These are phyloP conservation scores for Spathaspora passalidarum DNA, from an alignment of 805 yeast species.

Conservation along the genomic window DNA sequence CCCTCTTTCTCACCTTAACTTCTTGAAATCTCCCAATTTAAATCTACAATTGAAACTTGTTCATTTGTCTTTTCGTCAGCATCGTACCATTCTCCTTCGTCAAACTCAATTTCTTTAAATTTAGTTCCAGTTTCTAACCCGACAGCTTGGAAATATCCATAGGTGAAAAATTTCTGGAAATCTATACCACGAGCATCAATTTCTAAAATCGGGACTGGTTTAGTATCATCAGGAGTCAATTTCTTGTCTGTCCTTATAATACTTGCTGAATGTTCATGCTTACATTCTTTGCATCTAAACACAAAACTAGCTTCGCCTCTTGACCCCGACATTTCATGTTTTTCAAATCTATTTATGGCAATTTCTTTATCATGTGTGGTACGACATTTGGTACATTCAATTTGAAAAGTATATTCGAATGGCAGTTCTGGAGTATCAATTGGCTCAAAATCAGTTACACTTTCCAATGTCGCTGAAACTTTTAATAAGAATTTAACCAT, in stretches of 20 bases:
- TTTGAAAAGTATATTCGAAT: conserved; percentile 70
- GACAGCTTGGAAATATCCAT: conserved; percentile 55
- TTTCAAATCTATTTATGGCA: conserved; percentile 63
- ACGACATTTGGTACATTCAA: conserved; percentile 77
- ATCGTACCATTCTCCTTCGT: conserved; percentile 90
- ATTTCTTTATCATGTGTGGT: conserved; percentile 72
- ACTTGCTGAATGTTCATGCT: conserved; percentile 35
- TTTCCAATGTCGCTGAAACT: conserved; percentile 46
- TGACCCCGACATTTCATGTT: conserved; percentile 63
- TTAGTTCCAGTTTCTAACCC: conserved; percentile 51
- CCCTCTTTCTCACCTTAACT: background rate
- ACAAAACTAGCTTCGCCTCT: conserved; percentile 84
- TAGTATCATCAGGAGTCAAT: conserved; percentile 35
- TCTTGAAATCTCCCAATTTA: conserved; percentile 59
- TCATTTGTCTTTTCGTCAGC: conserved; percentile 81
- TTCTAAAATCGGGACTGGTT: conserved; percentile 50
- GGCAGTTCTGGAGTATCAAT: conserved; percentile 58
- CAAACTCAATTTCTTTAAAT: conserved; percentile 65
- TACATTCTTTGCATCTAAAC: conserved; percentile 71
- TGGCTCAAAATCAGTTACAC: conserved; percentile 56
- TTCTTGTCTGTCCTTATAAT: conserved; percentile 30
- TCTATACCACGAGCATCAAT: conserved; percentile 89
- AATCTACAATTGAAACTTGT: conserved; percentile 79
- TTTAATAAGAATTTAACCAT: conserved; percentile 41
- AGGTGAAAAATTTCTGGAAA: conserved; percentile 62